Base-by-base conservation (phyloP, 441 rosid species). In the Syzygium syzygioides region DNA sequence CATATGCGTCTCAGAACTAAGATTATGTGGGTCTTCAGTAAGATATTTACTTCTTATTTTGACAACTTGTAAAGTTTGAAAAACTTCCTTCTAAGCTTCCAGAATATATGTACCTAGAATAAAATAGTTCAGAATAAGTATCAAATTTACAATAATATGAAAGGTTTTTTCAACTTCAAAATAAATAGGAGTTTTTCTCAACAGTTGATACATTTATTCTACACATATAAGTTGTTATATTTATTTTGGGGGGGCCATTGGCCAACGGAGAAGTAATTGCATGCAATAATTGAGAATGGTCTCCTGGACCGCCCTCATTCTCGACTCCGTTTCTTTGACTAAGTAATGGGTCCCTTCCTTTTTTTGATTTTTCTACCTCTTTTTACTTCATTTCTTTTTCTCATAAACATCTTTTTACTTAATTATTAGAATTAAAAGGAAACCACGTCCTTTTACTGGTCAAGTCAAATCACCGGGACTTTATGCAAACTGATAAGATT, bases 171-270 rank as follows among this genome's bases (percentile, higher is more conserved):
- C n/a, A n/a, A n/a, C n/a, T n/a, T n/a, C n/a, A n/a, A n/a, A n/a
- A n/a, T n/a, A n/a, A n/a, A n/a, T n/a, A n/a, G n/a, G n/a, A n/a
- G n/a, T n/a, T n/a, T n/a, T n/a, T n/a, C n/a, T n/a, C n/a, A n/a
- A n/a, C n/a, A n/a, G 76, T 14, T 30, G 23, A 1, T 64, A 30
- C 9, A 30, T 64, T 30, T 15, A 64, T 64, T 64, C 41, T 30
- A 64, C 20, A n/a, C 71, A 6, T 18, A 64, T 32, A 15, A 64
- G 37, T 64, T 15, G 20, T 2, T 30, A 15, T 7, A 30, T 59
- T 1, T 2, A 30, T 3, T 15, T 6, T 64, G 5, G 5, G 4
- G 4, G 4, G 7, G 30, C 17, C 9, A 14, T 19, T 0, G 19
- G 41, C 18, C 41, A 30, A 5, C 10, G 23, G 76, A 64, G 41